Conservation (phyloP, 306 rosid genomes). For the Macrotyloma uniflorum region DNA sequence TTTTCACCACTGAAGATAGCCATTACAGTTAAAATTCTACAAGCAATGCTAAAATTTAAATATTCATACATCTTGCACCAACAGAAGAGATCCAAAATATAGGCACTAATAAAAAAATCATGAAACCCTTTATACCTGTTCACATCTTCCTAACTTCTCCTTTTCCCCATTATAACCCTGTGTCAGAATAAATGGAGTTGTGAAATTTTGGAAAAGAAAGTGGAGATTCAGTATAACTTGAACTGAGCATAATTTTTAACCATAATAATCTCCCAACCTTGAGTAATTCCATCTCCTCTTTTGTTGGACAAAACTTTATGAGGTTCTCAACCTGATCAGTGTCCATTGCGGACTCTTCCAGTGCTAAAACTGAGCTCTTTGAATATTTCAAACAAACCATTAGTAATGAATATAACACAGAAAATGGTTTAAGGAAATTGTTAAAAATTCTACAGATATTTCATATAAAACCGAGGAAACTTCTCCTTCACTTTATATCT, state of each 20-base stretch:
- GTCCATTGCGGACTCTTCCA: conserved; percentile 80
- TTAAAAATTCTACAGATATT: conserved; percentile 12
- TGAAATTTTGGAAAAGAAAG: conserved; percentile 34
- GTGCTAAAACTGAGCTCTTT: conserved; percentile 79
- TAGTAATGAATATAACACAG: conserved; percentile 13
- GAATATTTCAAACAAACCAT: conserved; percentile 38
- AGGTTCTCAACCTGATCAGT: conserved; percentile 88
- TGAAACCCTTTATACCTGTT: conserved; percentile 68
- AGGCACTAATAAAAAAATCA: conserved; percentile 15
- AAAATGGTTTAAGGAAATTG: not conserved
- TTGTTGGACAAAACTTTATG: conserved; percentile 87
- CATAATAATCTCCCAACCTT: conserved; percentile 60
- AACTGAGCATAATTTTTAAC: conserved; percentile 35
- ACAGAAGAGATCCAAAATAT: conserved; percentile 27
- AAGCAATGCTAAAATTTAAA: conserved; percentile 23
- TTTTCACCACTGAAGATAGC: conserved; percentile 35
- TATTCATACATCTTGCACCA: conserved; percentile 17
- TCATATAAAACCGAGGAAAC: not conserved
- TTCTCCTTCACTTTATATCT: not conserved
- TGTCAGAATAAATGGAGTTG: conserved; percentile 45
- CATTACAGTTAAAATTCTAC: not conserved
- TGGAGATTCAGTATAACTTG: conserved; percentile 6
- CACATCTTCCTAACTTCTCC: conserved; percentile 91
- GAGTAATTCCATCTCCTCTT: conserved; percentile 90
- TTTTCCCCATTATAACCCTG: conserved; percentile 86